A percentile compares a stretch with the other conserved stretches of the same genome.
Conservation (phyloP, 495 filamentous ascomycete genomes). For the Talaromyces liani region DNA sequence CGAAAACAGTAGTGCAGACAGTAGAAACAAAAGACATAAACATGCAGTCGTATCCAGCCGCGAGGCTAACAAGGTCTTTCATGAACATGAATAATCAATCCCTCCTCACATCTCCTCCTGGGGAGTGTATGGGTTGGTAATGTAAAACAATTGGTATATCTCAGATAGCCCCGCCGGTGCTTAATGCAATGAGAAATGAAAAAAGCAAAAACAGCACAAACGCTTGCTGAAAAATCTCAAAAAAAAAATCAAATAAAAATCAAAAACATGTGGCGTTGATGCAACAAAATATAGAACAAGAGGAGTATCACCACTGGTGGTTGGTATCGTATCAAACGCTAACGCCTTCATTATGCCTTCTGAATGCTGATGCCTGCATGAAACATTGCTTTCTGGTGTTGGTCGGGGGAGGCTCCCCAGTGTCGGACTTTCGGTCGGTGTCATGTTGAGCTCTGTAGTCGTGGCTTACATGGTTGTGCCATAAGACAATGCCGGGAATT, state of each 20-base stretch:
- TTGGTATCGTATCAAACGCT: slow-evolving; percentile 26
- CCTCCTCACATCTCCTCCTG: slow-evolving; percentile 11
- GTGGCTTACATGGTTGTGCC: slow-evolving; percentile 46
- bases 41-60: slow-evolving; percentile 49
- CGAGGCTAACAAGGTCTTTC: slow-evolving; percentile 53
- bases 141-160: slow-evolving; percentile 19
- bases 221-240: slow-evolving; percentile 30
- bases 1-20: slow-evolving; percentile 21
- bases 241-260: slow-evolving; percentile 12
- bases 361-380: slow-evolving; percentile 25
- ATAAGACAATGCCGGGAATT: slow-evolving; percentile 45
- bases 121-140: neutral
- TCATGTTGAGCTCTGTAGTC: neutral
- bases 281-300: slow-evolving; percentile 29
- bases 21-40: slow-evolving; percentile 34
- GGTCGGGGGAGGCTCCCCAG: neutral
- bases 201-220: slow-evolving; percentile 14
- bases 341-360: slow-evolving; percentile 47
- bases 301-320: slow-evolving; percentile 45
- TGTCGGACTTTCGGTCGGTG: neutral
- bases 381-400: slow-evolving; percentile 1
- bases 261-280: slow-evolving; percentile 28
- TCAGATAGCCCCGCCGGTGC: slow-evolving; percentile 48
- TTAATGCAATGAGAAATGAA: slow-evolving; percentile 35
- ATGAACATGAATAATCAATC: slow-evolving; percentile 34